Evolutionary conservation across 2,329 filamentous ascomycete species (phyloP), one percentile per base, ranked within the genome.

Genomic region (Pseudofabraea citricarpa): DNA sequence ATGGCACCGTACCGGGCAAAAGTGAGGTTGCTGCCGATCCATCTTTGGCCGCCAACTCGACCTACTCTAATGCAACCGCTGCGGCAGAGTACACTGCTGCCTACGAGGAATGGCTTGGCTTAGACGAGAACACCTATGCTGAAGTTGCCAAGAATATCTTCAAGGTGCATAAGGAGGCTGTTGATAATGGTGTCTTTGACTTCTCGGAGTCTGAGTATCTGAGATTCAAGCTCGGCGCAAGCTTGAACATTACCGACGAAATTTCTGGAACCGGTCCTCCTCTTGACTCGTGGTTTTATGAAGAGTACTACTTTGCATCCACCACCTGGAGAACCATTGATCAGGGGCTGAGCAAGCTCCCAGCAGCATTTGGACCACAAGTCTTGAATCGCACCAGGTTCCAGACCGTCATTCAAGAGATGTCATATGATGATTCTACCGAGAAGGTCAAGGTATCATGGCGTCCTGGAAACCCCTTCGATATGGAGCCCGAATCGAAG

Each of bases 191-290:
- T 43, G 67, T 81, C 53, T 85, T 55, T 21, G 82, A 82, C 85
- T 87, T 65, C 82, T 86, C 76, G 67, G 82, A 55, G 83, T 81
- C 38, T 81, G 79, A 56, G 83, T 87, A 59, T 83, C 85, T 59
- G 70, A 85, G 40, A 83, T 86, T 66, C 67, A 50, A 85, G 84
- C 63, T 74, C 84, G 37, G 74, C 73, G 51, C 74, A 78, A 46
- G 82, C 76, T 31, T 80, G 80, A 3, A 63, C 84, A 45, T 78
- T 71, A 50, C 43, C 1, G 44, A 48, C 18, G 22, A 45, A 29
- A 41, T 52, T 26, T 36, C 47, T 26, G 33, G 35, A 4, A 22
- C 35, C 2, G 35, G 35, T 10, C 35, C 35, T 12, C 19, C 21
- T 15, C 8, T 76, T 77, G 68, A 66, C n/a, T 85, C 27, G 10